Evolutionary conservation across 2,329 filamentous ascomycete species (phyloP), one percentile per base, ranked within the genome.

Genomic region (Plectosphaerella cucumerina): DNA sequence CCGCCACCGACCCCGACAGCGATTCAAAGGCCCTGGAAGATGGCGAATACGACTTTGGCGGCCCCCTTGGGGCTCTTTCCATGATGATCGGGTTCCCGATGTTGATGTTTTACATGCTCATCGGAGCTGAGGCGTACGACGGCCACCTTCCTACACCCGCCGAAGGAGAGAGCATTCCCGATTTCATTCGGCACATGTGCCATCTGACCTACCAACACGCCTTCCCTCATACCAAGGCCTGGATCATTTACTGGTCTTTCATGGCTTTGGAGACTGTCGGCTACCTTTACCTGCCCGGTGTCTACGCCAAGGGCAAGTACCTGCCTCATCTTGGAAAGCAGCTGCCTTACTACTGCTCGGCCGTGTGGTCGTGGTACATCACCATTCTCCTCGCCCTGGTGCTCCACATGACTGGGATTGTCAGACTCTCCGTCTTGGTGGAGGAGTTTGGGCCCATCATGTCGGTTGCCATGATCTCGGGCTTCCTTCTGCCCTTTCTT

Each of bases 61-160:
- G 90, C 51, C 82, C 87, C 9, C 67, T 75, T 34, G 90, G 90
- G 50, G 84, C 90, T 43, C 71, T 78, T 18, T 76, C 82, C 55
- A 89, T 95, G 81, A 96, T 96, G 88, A 80, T 92, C 56, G 84
- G 85, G 34, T 96, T 96, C 67, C 90, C 90, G n/a, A 54, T 82
- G 35, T 77, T 96, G 57, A 95, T 96, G 90, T 95, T 87, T 77
- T 96, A 94, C 73, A 93, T 96, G 90, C 96, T 89, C 89, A 86
- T 94, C 66, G 90, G 90, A 47, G 86, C 90, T 34, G 89, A 84
- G 46, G 93, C 90, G 71, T 96, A 95, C 71, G 75, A 89, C 64
- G 90, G 90, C 57, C 82, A 86, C 56, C 75, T 91, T 44, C 90
- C 90, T 17, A 71, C 72, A 35, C 86, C 81, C 1, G 72, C 72